A percentile compares a stretch with the other conserved stretches of the same genome.
These are phyloP conservation scores for Clarireedia monteithiana DNA, from an alignment of 2,329 filamentous ascomycete species.

Conservation along the genomic window DNA sequence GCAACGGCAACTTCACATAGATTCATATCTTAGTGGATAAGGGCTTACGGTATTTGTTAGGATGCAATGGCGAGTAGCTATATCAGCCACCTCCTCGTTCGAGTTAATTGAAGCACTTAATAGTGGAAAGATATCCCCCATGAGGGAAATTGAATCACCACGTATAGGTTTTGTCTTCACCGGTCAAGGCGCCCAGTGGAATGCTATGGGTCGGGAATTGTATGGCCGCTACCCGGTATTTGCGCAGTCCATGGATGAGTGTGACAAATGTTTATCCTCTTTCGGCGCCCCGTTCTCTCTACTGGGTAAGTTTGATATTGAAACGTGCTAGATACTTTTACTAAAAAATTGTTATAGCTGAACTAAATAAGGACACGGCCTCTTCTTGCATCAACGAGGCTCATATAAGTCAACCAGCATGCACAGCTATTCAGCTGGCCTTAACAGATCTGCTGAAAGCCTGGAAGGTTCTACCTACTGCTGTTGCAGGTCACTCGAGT, in stretches of 20 bases:
- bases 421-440: slow-evolving; percentile 39
- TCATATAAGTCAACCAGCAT: slow-evolving; percentile 36
- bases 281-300: slow-evolving; percentile 21
- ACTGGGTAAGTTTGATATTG: neutral
- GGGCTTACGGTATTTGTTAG: neutral
- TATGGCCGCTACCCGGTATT: slow-evolving; percentile 28
- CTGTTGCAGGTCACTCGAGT: slow-evolving; percentile 26
- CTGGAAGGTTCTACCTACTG: slow-evolving; percentile 28
- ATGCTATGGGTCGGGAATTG: slow-evolving; percentile 19
- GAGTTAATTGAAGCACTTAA: slow-evolving; percentile 24
- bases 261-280: slow-evolving; percentile 24
- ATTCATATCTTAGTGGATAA: too few species aligned
- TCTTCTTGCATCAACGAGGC: slow-evolving; percentile 30
- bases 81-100: slow-evolving; percentile 19
- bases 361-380: slow-evolving; percentile 30
- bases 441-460: slow-evolving; percentile 35
- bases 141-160: slow-evolving; percentile 17
- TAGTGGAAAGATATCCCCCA: slow-evolving; percentile 28
- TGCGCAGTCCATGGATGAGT: slow-evolving; percentile 26
- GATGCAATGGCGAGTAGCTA: slow-evolving; percentile 23
- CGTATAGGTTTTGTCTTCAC: slow-evolving; percentile 15
- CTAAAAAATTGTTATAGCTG: slow-evolving; percentile 10
- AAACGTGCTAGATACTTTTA: neutral
- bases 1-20: too few species aligned
- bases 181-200: slow-evolving; percentile 20